Conservation (phyloP, 179 eudicot species). For the Heliamphora pulchella region DNA sequence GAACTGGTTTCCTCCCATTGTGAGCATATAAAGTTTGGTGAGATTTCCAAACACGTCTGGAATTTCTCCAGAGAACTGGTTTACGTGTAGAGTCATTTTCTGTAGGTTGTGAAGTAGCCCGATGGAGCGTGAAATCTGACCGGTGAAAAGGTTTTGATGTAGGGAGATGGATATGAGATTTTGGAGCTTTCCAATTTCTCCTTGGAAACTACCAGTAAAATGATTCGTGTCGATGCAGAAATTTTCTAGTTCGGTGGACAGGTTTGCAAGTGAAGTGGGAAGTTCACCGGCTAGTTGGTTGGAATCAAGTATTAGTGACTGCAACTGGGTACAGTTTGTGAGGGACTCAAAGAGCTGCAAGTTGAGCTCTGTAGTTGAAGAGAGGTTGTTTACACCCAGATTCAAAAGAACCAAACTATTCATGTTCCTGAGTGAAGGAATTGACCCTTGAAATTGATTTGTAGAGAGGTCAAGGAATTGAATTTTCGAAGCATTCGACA, state of each 20-base stretch:
- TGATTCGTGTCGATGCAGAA: background rate
- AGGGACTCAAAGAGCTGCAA: background rate
- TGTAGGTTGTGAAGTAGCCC: background rate
- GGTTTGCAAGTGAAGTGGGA: background rate
- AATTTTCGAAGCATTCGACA: background rate
- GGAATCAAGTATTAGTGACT: background rate
- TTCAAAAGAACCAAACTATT: background rate
- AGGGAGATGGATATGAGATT: background rate
- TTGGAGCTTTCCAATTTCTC: background rate
- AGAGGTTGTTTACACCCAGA: constrained; percentile 1
- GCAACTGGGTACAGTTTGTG: constrained; percentile 1
- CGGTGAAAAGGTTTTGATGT: background rate
- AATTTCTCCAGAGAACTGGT: constrained; percentile 6
- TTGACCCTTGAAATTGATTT: background rate
- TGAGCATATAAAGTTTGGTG: background rate
- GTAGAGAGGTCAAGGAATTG: background rate
- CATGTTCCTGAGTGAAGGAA: background rate
- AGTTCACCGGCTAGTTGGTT: background rate
- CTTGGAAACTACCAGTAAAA: background rate
- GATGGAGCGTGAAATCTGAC: background rate
- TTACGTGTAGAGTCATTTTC: background rate
- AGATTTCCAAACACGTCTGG: constrained; percentile 5
- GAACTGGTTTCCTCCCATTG: constrained; percentile 1
- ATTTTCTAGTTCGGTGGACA: background rate
- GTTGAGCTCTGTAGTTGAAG: background rate